Conservation (phyloP, 2,329 filamentous ascomycete species). For the Colletotrichum orbiculare region DNA sequence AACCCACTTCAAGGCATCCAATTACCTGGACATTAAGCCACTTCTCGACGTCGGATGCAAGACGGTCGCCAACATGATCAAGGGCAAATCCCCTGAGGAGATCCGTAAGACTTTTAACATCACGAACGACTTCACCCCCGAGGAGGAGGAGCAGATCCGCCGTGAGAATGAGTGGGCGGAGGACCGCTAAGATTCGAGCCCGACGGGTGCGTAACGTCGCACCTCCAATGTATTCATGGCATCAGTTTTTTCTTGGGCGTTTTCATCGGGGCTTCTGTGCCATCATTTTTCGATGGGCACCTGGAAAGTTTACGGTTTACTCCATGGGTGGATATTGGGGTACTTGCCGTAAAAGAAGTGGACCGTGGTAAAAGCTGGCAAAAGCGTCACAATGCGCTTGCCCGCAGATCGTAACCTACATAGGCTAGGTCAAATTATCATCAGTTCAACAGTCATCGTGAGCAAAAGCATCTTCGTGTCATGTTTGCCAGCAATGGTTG, state of each 20-base stretch:
- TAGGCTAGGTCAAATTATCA: too few species aligned
- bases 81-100: conserved; percentile 99
- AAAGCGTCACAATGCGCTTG: too few species aligned
- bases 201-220: conserved; percentile 7
- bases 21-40: conserved; percentile 99
- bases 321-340: conserved; percentile 1
- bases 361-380: too few species aligned
- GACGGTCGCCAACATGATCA: conserved; percentile 99
- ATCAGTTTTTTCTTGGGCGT: conserved; percentile 33
- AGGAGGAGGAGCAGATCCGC: conserved; percentile 98
- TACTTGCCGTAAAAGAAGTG: neutral
- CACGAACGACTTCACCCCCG: conserved; percentile 98
- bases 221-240: conserved; percentile 11
- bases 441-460: too few species aligned
- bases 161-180: conserved; percentile 93
- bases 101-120: conserved; percentile 99
- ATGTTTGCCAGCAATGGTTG: too few species aligned
- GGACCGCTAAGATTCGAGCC: conserved; percentile 66
- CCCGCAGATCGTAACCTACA: too few species aligned
- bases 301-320: conserved; percentile 26
- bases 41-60: conserved; percentile 98
- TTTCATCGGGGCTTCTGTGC: conserved; percentile 13
- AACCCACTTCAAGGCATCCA: conserved; percentile 75
- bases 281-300: conserved; percentile 22
- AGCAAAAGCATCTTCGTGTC: too few species aligned